Evolutionary conservation across 495 filamentous ascomycete species (phyloP).

Genomic region (Neohortaea acidophila): DNA sequence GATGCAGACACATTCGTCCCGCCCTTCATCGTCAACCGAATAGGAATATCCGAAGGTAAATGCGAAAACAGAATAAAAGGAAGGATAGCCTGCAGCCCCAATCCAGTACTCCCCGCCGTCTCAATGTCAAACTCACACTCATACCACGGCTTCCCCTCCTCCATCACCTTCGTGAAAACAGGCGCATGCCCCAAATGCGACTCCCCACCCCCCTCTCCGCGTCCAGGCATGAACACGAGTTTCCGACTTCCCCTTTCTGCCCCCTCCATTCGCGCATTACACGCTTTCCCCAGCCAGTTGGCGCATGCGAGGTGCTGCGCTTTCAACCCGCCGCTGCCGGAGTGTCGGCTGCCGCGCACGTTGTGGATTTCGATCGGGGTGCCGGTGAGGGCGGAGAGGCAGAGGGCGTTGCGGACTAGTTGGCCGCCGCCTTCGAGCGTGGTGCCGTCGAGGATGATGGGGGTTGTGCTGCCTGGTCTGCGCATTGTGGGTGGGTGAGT

Average conservation of each 20-base stretch:
- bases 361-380: slow-evolving; percentile 49
- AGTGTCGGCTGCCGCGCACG: slow-evolving; percentile 52
- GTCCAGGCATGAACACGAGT: slow-evolving; percentile 23
- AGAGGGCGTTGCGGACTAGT: slow-evolving; percentile 56
- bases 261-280: slow-evolving; percentile 41
- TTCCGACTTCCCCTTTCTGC: slow-evolving; percentile 30
- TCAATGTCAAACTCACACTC: slow-evolving; percentile 11
- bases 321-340: slow-evolving; percentile 50
- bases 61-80: slow-evolving; percentile 56
- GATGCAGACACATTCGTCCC: slow-evolving; percentile 65
- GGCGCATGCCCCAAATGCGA: not conserved
- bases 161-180: slow-evolving; percentile 1
- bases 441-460: slow-evolving; percentile 40
- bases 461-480: no score
- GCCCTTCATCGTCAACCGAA: slow-evolving; percentile 47
- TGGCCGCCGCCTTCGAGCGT: slow-evolving; percentile 80
- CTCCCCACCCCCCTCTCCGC: not conserved
- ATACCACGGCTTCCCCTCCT: slow-evolving; percentile 1
- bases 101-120: slow-evolving; percentile 35
- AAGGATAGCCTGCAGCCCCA: slow-evolving; percentile 73
- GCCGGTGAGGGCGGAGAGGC: slow-evolving; percentile 50
- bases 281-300: slow-evolving; percentile 47
- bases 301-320: slow-evolving; percentile 58
- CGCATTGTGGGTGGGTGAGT: no score
- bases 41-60: slow-evolving; percentile 8